Base-by-base conservation (phyloP, 257 asterid species). In the Forsythia viridissima region DNA sequence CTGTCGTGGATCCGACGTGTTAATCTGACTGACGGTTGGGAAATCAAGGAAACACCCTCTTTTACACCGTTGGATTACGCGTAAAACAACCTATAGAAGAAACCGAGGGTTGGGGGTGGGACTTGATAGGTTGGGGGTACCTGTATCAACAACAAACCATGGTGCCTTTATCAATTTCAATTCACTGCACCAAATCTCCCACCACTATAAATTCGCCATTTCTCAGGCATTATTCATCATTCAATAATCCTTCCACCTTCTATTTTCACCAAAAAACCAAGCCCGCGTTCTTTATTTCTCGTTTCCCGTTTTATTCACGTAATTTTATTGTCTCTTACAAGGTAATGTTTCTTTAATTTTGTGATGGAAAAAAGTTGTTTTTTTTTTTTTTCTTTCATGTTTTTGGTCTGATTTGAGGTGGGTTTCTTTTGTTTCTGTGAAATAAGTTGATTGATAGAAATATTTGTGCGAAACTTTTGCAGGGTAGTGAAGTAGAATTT, bases 1-100 rank as follows among this genome's bases (percentile, higher is more conserved):
- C 63, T 73, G 78, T 74, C 80, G 81, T 84, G 88, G 81, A 81
- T 79, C 79, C 70, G 77, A 79, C 80, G 70, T 78, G 84, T 79
- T 77, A 71, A 15, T 48, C 37, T 2, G n/a, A 72, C 71, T 57
- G 73, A 69, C 82, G 77, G 84, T 80, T 76, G 80, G 20, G 61
- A 70, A 44, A 34, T 73, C 80, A 39, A 77, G 16, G 63, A 48
- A 3, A 10, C 12, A 39, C 21, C 85, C 71, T 81, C 77, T 34
- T 84, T 72, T 84, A 71, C 7, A 73, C 85, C 80, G 85, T 84
- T 84, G 41, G 85, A 81, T 78, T 75, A 70, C 69, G 61, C 79
- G 76, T 74, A 73, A 78, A 51, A 8, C 39, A 55, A 57, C 37
- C 80, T 48, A 15, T 10, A 71, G 63, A 39, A 74, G 76, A 70